Evolutionary conservation across 257 asterid genomes (phyloP), one percentile per base, ranked within the genome.

Genomic region (Solanum stenotomum): DNA sequence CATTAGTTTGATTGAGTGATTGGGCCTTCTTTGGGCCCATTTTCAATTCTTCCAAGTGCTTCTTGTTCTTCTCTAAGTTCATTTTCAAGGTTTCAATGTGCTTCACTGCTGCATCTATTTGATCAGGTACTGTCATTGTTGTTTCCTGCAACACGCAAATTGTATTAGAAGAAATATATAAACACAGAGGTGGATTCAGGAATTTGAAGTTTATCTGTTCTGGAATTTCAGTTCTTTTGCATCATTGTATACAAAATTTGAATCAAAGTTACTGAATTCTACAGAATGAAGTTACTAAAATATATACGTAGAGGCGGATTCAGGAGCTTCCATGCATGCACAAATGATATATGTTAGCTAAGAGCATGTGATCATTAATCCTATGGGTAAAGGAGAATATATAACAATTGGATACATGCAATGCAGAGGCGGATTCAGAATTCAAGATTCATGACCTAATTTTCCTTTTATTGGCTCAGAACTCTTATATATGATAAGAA

Each of bases 101-200:
- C 4, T 88, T 87, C 42, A 87, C 90, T 7, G 90, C 92, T 89
- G 91, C 94, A 27, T 89, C 91, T 85, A 94, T 85, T 88, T 92
- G 94, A 65, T 94, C 94, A 1, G 93, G 93, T 40, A 94, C 70
- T 46, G 93, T 25, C 88, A 87, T 76, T 89, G 23, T 86, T 88
- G 35, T 86, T 88, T 87, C 90, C 91, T 91, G 91, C 91, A 86
- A 68, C 38, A 79, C 1, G 4, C 85, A 44, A 42, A 34, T 35
- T 27, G 38, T 18, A 15, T 42, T 79, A 79, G 16, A 79, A 37
- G 22, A 74, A 34, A 35, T 74, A 72, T 31, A 72, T 14, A 33
- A 18, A 74, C 2, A 16, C 4, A 34, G 18, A 74, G 15, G 9
- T 2, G 29, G 18, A 34, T 74, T 20, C 49, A 74, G 9, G 1